Evolutionary conservation across 2,329 filamentous ascomycete genomes (phyloP).

Genomic region (Neocatenulostroma microsporum): DNA sequence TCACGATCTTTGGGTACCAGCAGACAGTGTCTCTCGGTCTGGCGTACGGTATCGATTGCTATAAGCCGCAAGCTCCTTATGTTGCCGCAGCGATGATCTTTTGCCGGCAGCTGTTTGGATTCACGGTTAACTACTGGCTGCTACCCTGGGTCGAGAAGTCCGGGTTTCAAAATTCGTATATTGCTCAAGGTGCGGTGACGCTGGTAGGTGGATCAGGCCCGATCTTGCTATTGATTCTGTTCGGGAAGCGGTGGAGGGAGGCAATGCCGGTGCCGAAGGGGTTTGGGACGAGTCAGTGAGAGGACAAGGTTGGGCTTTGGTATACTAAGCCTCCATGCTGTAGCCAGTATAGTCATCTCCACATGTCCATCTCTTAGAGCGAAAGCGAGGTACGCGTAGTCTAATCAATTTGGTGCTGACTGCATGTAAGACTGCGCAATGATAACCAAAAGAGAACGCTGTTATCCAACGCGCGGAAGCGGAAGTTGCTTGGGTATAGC

Average conservation of each 20-base stretch:
- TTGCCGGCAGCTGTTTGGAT: slow-evolving; percentile 1
- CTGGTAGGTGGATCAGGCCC: not conserved
- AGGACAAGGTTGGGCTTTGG: no score
- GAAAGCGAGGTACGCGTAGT: no score
- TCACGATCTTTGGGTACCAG: slow-evolving; percentile 1
- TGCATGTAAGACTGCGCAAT: no score
- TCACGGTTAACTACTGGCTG: slow-evolving; percentile 1
- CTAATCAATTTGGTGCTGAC: no score
- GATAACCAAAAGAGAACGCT: no score
- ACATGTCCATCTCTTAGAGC: no score
- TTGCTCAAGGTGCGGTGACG: not conserved
- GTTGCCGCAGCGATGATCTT: slow-evolving; percentile 1
- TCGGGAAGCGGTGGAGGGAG: not conserved
- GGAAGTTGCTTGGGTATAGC: no score
- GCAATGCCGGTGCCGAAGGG: not conserved
- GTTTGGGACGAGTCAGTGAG: not conserved
- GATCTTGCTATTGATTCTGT: not conserved
- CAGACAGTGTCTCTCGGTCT: not conserved
- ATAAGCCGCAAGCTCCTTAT: slow-evolving; percentile 1
- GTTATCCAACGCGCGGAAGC: no score
- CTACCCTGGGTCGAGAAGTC: not conserved
- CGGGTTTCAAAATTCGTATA: not conserved
- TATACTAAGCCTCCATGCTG: no score
- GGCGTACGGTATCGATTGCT: slow-evolving; percentile 1
- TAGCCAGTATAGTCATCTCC: no score